Conservation (phyloP, 1,284 basidiomycete genomes). For the Malassezia restricta region DNA sequence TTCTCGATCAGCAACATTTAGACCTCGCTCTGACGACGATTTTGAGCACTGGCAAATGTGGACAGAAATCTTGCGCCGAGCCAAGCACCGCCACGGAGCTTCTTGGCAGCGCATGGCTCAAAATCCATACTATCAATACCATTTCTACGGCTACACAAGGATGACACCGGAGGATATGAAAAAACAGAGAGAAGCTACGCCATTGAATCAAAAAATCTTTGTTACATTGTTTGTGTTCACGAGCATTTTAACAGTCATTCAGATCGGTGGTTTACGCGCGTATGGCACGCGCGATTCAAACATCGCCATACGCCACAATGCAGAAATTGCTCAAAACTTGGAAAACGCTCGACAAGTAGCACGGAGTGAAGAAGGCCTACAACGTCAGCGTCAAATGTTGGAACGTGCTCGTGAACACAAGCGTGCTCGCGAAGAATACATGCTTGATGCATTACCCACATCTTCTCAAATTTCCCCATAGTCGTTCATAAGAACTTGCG, state of each 20-base stretch:
- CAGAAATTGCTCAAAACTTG: slow-evolving; percentile 2
- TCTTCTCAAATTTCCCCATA: background rate
- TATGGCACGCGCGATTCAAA: background rate
- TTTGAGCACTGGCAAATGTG: slow-evolving; percentile 16
- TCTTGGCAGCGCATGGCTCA: slow-evolving; percentile 6
- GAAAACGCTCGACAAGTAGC: slow-evolving; percentile 7
- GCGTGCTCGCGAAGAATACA: background rate
- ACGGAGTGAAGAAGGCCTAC: slow-evolving; percentile 7
- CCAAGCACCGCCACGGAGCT: background rate
- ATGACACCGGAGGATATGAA: slow-evolving; percentile 3
- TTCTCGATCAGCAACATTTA: background rate
- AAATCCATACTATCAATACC: background rate
- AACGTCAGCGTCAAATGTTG: slow-evolving; percentile 6
- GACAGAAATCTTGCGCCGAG: slow-evolving; percentile 10
- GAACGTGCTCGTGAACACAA: slow-evolving; percentile 10
- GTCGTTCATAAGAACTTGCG: background rate
- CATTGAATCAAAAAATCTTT: slow-evolving; percentile 5
- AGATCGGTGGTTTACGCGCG: background rate
- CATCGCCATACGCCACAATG: background rate
- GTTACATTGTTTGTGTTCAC: background rate
- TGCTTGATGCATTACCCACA: background rate
- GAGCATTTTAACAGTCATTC: slow-evolving; percentile 4
- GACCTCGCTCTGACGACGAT: background rate
- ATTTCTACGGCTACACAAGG: slow-evolving; percentile 1
- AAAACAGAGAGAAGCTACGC: slow-evolving; percentile 2